phyloP scores from a whole-genome alignment of 2,329 filamentous ascomycete species.

The Curvularia lunata region DNA sequence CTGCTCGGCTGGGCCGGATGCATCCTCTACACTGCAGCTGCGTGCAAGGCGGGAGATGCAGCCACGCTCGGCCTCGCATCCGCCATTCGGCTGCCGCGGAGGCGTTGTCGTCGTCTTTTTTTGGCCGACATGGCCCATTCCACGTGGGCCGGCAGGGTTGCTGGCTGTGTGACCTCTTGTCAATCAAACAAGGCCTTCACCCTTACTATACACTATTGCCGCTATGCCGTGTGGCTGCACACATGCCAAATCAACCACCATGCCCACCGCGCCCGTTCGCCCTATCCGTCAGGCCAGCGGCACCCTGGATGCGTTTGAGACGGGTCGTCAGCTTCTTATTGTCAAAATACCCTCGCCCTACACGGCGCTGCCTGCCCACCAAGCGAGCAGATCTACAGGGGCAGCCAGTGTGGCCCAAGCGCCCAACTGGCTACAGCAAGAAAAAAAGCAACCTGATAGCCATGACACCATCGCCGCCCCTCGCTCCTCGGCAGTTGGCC shows the following conservation, averaged over 20 bases:
- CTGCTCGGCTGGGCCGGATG: slow-evolving; percentile 29
- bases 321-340: not conserved
- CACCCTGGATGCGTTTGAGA: slow-evolving; percentile 7
- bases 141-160: slow-evolving; percentile 43
- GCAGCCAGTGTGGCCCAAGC: slow-evolving; percentile 23
- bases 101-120: slow-evolving; percentile 7
- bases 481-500: slow-evolving; percentile 14
- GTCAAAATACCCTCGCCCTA: no score
- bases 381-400: slow-evolving; percentile 32
- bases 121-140: slow-evolving; percentile 25
- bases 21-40: slow-evolving; percentile 15
- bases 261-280: slow-evolving; percentile 3
- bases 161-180: slow-evolving; percentile 23
- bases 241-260: slow-evolving; percentile 18
- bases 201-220: slow-evolving; percentile 14
- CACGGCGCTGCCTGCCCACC: slow-evolving; percentile 6
- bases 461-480: slow-evolving; percentile 15
- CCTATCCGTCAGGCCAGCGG: not conserved
- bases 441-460: slow-evolving; percentile 18
- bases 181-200: not conserved
- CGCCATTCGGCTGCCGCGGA: slow-evolving; percentile 25
- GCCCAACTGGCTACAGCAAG: slow-evolving; percentile 20
- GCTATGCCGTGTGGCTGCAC: slow-evolving; percentile 22
- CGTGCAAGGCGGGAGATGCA: slow-evolving; percentile 20
- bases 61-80: slow-evolving; percentile 22